Evolutionary conservation across 176 grass and related monocot genomes (phyloP).

Genomic region (Triticum urartu): DNA sequence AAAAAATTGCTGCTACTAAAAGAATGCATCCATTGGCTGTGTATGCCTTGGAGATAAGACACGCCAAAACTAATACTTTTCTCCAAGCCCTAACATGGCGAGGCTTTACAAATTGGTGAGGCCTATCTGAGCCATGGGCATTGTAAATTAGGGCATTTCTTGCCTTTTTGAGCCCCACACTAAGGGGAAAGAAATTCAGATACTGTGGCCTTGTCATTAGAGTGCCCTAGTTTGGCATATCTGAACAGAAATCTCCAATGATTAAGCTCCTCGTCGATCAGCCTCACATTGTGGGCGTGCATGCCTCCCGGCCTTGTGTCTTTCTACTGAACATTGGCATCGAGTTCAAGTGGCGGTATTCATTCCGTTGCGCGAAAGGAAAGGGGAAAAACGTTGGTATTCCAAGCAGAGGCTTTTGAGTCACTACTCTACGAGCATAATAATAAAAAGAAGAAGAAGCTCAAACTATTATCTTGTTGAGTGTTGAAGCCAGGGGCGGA

Average conservation of each 20-base stretch:
- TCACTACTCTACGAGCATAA: constrained; percentile 31
- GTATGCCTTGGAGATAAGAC: constrained; percentile 49
- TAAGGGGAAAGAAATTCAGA: neutral
- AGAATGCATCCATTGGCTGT: constrained; percentile 42
- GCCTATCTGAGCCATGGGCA: neutral
- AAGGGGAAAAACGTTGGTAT: constrained; percentile 13
- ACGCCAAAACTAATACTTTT: neutral
- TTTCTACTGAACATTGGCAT: constrained; percentile 13
- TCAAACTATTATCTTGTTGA: constrained; percentile 12
- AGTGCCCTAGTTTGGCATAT: constrained; percentile 40
- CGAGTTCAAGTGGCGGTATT: constrained; percentile 15
- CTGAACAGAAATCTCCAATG: constrained; percentile 50
- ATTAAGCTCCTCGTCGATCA: constrained; percentile 45
- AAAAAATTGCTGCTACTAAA: constrained; percentile 18
- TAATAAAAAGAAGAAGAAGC: neutral
- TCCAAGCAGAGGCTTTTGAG: constrained; percentile 47
- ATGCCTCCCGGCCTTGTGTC: neutral
- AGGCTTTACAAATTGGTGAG: constrained; percentile 35
- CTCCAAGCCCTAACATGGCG: constrained; percentile 11
- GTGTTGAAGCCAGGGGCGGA: neutral
- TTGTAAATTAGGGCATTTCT: constrained; percentile 42
- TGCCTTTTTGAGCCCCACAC: constrained; percentile 15
- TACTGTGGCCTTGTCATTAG: constrained; percentile 40
- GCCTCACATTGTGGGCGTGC: constrained; percentile 39
- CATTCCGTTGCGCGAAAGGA: neutral